Base-by-base conservation (phyloP, 2,329 filamentous ascomycete genomes). In the Dactylonectria macrodidyma region DNA sequence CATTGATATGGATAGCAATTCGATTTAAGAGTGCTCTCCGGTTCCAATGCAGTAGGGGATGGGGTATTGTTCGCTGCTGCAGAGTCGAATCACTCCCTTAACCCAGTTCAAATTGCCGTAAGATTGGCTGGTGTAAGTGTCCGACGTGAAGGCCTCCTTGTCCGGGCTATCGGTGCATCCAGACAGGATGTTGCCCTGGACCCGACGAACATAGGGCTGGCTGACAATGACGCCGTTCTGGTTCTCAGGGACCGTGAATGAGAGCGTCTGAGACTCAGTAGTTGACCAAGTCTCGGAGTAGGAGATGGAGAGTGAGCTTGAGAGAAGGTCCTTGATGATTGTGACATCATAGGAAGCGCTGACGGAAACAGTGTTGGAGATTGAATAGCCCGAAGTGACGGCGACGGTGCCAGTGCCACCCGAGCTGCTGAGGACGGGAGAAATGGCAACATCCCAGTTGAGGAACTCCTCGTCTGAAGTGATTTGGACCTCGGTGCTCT, bases 381-480 rank as follows among this genome's bases (percentile, higher is more conserved):
- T 66, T n/a, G 59, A 62, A 19, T 68, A 68, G 24, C 72, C 72
- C 0, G 62, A 62, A 0, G 65, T 44, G 1, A 74, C 62, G n/a
- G 65, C 61, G 19, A 74, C 72, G 1, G 59, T 68, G 8, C 58
- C 72, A 1, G 41, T 48, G 1, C 72, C 72, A 5, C 60, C 68
- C 2, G 59, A 52, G 7, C 72, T 74, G 66, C 72, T 74, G 33
- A 71, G 36, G 12, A 74, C 64, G 11, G 72, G 72, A 5, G 72
- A 74, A 60, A 74, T 74, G 34, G 72, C 48, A 24, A 74, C 48
- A 12, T 74, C 72, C 72, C 72, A 74, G 66, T 74, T 70, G 41
- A 70, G 63, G 8, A 74, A 74, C 14, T 74, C 70, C 3, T 73
- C 63, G 3, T 74, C 72, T 0, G 72, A 68, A 0, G 62, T 46